Conservation (phyloP, 2,329 filamentous ascomycete genomes). For the Fusarium falciforme region DNA sequence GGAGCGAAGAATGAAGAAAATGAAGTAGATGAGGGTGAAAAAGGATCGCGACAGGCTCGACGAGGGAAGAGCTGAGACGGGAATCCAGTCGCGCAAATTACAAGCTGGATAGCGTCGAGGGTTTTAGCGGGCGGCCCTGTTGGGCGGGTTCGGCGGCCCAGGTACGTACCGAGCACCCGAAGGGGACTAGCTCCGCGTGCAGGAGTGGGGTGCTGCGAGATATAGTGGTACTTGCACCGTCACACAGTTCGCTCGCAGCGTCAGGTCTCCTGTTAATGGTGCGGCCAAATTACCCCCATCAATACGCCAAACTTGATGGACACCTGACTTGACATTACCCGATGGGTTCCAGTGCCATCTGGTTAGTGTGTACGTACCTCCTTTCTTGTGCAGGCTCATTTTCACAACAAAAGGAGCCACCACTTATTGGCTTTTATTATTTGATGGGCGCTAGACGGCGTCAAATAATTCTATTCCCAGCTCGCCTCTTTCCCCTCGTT, state of each 20-base stretch:
- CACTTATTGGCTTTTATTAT: not conserved
- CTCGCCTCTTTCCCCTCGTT: constrained; percentile 16
- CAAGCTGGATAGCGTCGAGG: constrained; percentile 45
- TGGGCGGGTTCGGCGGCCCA: constrained; percentile 34
- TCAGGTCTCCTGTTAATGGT: constrained; percentile 26
- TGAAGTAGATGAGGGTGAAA: constrained; percentile 37
- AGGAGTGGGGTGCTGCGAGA: constrained; percentile 41
- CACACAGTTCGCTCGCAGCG: rapidly evolving
- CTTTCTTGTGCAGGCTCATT: constrained; percentile 13
- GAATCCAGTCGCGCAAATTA: constrained; percentile 48
- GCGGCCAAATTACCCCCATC: constrained; percentile 34
- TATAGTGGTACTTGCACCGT: constrained; percentile 36
- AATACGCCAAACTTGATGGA: constrained; percentile 14
- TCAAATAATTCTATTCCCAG: not conserved
- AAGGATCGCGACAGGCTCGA: constrained; percentile 42
- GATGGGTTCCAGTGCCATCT: constrained; percentile 24
- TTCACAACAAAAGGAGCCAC: constrained; percentile 16
- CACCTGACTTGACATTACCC: constrained; percentile 40
- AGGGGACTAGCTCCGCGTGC: constrained; percentile 27
- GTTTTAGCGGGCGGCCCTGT: constrained; percentile 42
- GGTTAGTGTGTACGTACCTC: constrained; percentile 23
- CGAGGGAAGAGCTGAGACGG: constrained; percentile 41
- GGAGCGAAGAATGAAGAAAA: constrained; percentile 31
- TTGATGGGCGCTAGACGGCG: constrained; percentile 1
- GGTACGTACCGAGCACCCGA: constrained; percentile 7